Evolutionary conservation across 805 yeast genomes (phyloP).

Genomic region (Citeromyces nyonsensis): DNA sequence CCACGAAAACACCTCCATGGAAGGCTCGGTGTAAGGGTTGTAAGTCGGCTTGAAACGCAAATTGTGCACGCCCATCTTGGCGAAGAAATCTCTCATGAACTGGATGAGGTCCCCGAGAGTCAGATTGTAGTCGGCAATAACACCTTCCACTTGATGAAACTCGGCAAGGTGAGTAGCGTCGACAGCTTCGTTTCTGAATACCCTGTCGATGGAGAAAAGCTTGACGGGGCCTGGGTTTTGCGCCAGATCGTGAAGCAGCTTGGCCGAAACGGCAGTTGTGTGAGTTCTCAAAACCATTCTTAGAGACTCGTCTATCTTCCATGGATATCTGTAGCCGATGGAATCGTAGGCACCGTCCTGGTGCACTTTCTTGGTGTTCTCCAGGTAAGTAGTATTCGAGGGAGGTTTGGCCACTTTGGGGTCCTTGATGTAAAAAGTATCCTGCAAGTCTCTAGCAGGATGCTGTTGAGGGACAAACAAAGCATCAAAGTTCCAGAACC

Average conservation of each 20-base stretch:
- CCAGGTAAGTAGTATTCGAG: constrained; percentile 64
- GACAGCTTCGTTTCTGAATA: constrained; percentile 98
- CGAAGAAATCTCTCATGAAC: constrained; percentile 94
- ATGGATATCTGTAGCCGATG: constrained; percentile 95
- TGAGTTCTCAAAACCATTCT: constrained; percentile 93
- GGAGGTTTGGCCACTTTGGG: constrained; percentile 76
- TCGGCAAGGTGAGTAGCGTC: constrained; percentile 99
- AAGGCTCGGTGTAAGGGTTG: constrained; percentile 98
- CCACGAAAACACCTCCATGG: constrained; percentile 94
- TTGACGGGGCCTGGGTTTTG: constrained; percentile 79
- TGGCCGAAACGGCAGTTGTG: constrained; percentile 88
- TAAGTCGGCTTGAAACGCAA: constrained; percentile 97
- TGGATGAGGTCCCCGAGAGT: constrained; percentile 95
- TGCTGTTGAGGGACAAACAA: constrained; percentile 97
- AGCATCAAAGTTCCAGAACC: constrained; percentile 98
- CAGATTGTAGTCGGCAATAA: constrained; percentile 87
- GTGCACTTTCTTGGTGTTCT: constrained; percentile 71
- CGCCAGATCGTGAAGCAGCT: constrained; percentile 78
- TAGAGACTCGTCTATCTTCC: constrained; percentile 85
- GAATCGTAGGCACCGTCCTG: constrained; percentile 86
- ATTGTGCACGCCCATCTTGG: constrained; percentile 92
- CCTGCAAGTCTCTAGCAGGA: constrained; percentile 98
- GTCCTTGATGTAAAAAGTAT: constrained; percentile 93
- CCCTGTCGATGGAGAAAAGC: constrained; percentile 92
- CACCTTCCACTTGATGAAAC: constrained; percentile 99